A percentile compares a stretch with the other conserved stretches of the same genome.
Evolutionary conservation across 805 yeast species (phyloP).

Genomic region (Yarrowia keelungensis): DNA sequence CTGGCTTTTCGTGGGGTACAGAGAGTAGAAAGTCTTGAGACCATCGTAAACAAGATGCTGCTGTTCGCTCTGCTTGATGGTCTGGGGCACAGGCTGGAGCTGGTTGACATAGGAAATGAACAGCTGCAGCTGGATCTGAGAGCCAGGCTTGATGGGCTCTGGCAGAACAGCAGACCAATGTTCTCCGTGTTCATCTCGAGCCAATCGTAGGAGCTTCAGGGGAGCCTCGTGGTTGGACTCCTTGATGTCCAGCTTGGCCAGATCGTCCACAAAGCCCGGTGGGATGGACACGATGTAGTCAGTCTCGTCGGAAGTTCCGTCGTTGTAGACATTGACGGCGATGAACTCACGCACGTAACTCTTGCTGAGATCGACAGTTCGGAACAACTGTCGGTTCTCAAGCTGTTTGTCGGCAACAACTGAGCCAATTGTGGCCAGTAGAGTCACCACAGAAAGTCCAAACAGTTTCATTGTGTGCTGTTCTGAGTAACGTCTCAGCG

Average conservation of each 20-base stretch:
- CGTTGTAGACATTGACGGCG: constrained; percentile 64
- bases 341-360: constrained; percentile 70
- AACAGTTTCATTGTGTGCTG: constrained; percentile 24
- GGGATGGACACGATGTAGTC: constrained; percentile 70
- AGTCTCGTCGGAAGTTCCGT: constrained; percentile 59
- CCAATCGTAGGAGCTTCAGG: constrained; percentile 46
- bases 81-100: constrained; percentile 68
- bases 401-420: constrained; percentile 48
- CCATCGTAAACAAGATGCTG: constrained; percentile 67
- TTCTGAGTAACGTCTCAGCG: constrained; percentile 19
- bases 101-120: constrained; percentile 58
- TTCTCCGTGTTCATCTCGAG: constrained; percentile 46
- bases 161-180: constrained; percentile 64
- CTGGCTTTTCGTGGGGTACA: constrained; percentile 60
- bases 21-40: constrained; percentile 62
- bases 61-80: constrained; percentile 62
- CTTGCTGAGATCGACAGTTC: constrained; percentile 68
- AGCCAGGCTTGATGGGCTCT: constrained; percentile 70
- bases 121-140: constrained; percentile 57
- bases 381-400: constrained; percentile 64
- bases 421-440: constrained; percentile 37
- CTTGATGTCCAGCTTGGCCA: constrained; percentile 58
- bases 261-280: constrained; percentile 51
- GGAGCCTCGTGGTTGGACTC: constrained; percentile 46
- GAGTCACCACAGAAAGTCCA: constrained; percentile 21